These are phyloP conservation scores for Neonothopanus nambi DNA, from an alignment of 1,284 basidiomycete species.

Conservation along the genomic window DNA sequence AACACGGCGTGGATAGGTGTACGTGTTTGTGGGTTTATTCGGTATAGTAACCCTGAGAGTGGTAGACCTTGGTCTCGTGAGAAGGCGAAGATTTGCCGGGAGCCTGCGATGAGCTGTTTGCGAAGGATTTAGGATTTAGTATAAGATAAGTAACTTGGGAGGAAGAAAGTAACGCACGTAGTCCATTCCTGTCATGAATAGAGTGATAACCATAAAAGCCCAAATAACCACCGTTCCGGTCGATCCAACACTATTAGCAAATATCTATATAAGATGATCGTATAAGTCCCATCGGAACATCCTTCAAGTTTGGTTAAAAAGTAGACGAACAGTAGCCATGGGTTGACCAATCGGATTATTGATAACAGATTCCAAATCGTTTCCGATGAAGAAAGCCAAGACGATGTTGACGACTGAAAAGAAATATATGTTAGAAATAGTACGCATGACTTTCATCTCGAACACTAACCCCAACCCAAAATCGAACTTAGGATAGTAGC, in stretches of 20 bases:
- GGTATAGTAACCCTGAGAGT: constrained; percentile 9
- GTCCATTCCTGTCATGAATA: constrained; percentile 13
- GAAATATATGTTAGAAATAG: not conserved
- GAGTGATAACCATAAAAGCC: constrained; percentile 11
- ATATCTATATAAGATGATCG: constrained; percentile 4
- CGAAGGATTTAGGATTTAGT: not conserved
- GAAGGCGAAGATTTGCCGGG: constrained; percentile 15
- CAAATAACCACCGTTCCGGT: constrained; percentile 13
- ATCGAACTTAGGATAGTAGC: constrained; percentile 5
- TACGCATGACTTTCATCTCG: not conserved
- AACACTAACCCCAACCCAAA: constrained; percentile 10
- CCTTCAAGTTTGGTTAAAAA: not conserved
- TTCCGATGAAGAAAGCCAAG: constrained; percentile 15
- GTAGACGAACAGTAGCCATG: constrained; percentile 15
- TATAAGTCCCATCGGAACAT: not conserved
- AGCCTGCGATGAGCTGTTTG: constrained; percentile 11
- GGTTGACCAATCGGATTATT: constrained; percentile 15
- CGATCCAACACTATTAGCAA: constrained; percentile 11
- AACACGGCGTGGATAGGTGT: constrained; percentile 13
- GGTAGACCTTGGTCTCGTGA: constrained; percentile 11
- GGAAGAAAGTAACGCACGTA: not conserved
- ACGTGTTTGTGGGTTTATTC: constrained; percentile 7
- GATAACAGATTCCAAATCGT: constrained; percentile 12
- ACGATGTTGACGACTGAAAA: constrained; percentile 15
- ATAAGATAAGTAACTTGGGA: not conserved